Conservation (phyloP, 2,329 filamentous ascomycete genomes). For the Aspergillus niger region DNA sequence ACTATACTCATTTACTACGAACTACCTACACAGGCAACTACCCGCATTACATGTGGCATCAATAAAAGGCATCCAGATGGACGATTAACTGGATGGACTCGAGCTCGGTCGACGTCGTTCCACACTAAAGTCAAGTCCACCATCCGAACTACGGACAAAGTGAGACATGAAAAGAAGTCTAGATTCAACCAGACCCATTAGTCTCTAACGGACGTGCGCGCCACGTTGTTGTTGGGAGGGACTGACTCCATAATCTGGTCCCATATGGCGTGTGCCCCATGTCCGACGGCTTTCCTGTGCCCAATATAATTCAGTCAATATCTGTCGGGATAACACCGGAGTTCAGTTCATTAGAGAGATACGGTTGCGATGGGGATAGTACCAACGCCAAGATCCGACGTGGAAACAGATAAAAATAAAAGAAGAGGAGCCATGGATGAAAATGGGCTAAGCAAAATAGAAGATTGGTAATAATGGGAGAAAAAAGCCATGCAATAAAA, state of each 20-base stretch:
- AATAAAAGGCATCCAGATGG: neutral
- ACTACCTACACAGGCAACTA: neutral
- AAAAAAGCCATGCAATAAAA: neutral
- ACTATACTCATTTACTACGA: neutral
- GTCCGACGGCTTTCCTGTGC: neutral
- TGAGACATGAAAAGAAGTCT: neutral
- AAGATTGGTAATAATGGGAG: no score
- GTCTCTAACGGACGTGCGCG: neutral
- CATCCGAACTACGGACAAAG: neutral
- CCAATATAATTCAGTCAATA: neutral
- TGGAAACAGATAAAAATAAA: neutral
- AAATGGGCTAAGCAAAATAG: no score
- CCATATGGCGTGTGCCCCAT: neutral
- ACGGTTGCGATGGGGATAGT: no score
- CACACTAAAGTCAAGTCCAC: neutral
- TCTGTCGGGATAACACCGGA: neutral
- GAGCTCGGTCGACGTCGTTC: neutral
- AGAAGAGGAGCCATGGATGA: neutral
- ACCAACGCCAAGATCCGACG: neutral
- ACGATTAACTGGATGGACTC: neutral
- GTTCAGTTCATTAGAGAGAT: no score
- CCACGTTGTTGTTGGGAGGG: neutral
- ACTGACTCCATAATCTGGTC: neutral
- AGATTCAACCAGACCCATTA: neutral
- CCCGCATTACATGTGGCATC: neutral